These are phyloP conservation scores for Immersiella caudata DNA, from an alignment of 495 filamentous ascomycete genomes.

Conservation along the genomic window DNA sequence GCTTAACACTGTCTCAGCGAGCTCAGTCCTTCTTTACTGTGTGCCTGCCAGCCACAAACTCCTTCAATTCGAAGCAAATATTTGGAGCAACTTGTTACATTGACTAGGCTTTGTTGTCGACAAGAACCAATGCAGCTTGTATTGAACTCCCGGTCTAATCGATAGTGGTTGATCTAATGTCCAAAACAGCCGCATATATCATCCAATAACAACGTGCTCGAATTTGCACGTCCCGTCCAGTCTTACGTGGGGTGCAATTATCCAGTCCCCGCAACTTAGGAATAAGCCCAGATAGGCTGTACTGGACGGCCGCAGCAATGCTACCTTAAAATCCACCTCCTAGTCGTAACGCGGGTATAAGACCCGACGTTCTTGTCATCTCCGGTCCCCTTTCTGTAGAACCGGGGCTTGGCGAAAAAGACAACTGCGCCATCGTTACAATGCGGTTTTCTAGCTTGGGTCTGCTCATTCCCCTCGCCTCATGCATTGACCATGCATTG, in stretches of 20 bases:
- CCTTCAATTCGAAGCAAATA: too few relatives aligned
- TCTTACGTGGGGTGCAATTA: neutral
- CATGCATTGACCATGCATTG: slow-evolving; percentile 2
- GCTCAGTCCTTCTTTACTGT: too few relatives aligned
- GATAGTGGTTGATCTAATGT: slow-evolving; percentile 15
- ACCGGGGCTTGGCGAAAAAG: neutral
- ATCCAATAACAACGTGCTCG: slow-evolving; percentile 18
- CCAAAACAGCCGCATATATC: slow-evolving; percentile 7
- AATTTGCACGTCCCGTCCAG: neutral
- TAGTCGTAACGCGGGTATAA: neutral
- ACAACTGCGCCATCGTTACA: neutral
- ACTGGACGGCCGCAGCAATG: neutral
- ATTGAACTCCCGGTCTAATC: too few relatives aligned
- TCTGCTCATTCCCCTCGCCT: slow-evolving; percentile 4
- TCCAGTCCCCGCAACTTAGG: neutral
- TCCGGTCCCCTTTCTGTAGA: neutral
- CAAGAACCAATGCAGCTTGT: too few relatives aligned
- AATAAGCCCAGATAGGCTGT: neutral
- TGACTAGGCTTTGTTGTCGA: too few relatives aligned
- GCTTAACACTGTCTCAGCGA: too few relatives aligned
- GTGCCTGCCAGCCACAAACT: too few relatives aligned
- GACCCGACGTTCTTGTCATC: neutral
- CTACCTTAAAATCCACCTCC: neutral
- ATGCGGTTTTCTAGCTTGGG: slow-evolving; percentile 9
- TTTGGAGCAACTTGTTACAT: too few relatives aligned